Evolutionary conservation across 805 yeast genomes (phyloP).

Genomic region (Ogataea zsoltii): DNA sequence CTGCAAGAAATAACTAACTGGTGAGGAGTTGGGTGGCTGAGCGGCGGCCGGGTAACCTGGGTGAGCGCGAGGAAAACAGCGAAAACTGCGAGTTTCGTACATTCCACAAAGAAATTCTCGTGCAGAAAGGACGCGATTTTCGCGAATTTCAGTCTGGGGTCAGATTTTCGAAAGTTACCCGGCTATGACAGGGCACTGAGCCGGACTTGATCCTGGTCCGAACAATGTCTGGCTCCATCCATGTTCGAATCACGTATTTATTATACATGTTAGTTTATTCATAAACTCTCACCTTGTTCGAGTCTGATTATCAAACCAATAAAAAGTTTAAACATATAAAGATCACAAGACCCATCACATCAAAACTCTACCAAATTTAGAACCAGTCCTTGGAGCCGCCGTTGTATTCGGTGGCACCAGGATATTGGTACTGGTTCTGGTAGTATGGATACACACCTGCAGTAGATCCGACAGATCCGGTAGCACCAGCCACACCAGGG

Average conservation of each 20-base stretch:
- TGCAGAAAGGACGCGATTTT: too few species aligned
- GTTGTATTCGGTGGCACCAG: constrained; percentile 23
- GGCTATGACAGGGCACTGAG: neutral
- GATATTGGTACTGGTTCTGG: constrained; percentile 27
- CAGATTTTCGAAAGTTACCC: neutral
- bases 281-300: neutral
- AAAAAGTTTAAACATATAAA: constrained; percentile 1
- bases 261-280: neutral
- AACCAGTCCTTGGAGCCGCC: constrained; percentile 29
- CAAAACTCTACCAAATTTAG: constrained; percentile 4
- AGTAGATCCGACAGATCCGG: constrained; percentile 14
- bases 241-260: too few species aligned
- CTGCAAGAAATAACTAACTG: constrained; percentile 6
- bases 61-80: neutral
- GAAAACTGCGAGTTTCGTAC: neutral
- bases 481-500: constrained; percentile 20
- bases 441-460: constrained; percentile 24
- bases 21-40: constrained; percentile 7
- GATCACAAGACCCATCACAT: neutral
- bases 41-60: constrained; percentile 12
- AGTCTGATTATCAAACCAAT: constrained; percentile 3
- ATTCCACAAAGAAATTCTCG: too few species aligned
- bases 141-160: too few species aligned
- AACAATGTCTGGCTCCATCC: too few species aligned
- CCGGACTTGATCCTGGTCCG: too few species aligned